phyloP scores from a whole-genome alignment of 2,329 filamentous ascomycete genomes.

The Penicillium sp. region DNA sequence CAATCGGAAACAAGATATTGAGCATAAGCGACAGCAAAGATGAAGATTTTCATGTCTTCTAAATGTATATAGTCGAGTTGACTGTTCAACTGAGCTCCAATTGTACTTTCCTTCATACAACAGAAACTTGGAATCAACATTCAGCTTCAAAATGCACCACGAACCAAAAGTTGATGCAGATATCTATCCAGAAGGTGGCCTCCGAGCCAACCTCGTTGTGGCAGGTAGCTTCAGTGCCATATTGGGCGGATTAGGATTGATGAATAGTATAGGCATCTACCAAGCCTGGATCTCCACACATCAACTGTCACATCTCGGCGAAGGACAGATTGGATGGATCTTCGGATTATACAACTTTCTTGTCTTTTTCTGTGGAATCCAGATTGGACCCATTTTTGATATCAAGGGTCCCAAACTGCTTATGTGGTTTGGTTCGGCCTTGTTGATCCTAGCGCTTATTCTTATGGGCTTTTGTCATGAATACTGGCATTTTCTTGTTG shows the following conservation, averaged over 20 bases:
- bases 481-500: constrained; percentile 20
- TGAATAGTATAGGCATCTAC: constrained; percentile 42
- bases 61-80: not conserved
- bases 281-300: constrained; percentile 41
- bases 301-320: constrained; percentile 35
- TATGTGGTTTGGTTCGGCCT: constrained; percentile 15
- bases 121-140: not conserved
- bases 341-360: constrained; percentile 43
- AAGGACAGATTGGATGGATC: constrained; percentile 41
- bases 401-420: constrained; percentile 30
- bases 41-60: not conserved
- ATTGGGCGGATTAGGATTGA: constrained; percentile 41
- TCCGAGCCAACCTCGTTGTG: constrained; percentile 45
- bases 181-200: constrained; percentile 43
- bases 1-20: not conserved
- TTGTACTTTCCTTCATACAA: not conserved
- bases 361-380: constrained; percentile 33
- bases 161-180: constrained; percentile 10
- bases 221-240: constrained; percentile 44
- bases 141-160: constrained; percentile 10
- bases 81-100: no score
- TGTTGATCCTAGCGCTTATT: constrained; percentile 34
- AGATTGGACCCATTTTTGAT: constrained; percentile 41
- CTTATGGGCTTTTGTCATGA: constrained; percentile 17
- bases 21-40: not conserved